Evolutionary conservation across 1,139 yeast species (phyloP).

Genomic region (Candida sojae): DNA sequence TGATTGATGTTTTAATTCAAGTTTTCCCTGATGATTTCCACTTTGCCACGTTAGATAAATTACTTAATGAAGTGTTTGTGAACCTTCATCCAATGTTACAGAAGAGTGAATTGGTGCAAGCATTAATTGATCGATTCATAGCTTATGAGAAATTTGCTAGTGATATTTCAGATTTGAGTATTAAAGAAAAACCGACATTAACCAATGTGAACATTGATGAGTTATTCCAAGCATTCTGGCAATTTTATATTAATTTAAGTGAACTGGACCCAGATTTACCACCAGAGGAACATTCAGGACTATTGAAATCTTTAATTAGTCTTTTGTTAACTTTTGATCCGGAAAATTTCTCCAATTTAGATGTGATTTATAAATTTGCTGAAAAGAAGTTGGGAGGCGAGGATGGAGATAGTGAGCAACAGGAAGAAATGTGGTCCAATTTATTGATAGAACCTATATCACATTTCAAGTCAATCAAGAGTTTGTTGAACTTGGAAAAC

Average conservation of each 20-base stretch:
- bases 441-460: slow-evolving; percentile 61
- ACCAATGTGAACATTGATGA: slow-evolving; percentile 13
- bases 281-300: slow-evolving; percentile 61
- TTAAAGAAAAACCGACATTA: slow-evolving; percentile 1
- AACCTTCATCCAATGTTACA: slow-evolving; percentile 69
- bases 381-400: slow-evolving; percentile 38
- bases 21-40: slow-evolving; percentile 95
- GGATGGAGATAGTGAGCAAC: slow-evolving; percentile 15
- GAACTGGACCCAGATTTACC: slow-evolving; percentile 65
- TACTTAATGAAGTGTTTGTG: slow-evolving; percentile 65
- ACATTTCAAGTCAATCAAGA: slow-evolving; percentile 33
- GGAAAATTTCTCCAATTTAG: slow-evolving; percentile 58
- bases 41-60: slow-evolving; percentile 65
- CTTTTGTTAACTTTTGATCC: slow-evolving; percentile 72
- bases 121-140: slow-evolving; percentile 74
- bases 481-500: slow-evolving; percentile 32
- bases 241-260: slow-evolving; percentile 56
- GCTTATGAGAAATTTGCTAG: slow-evolving; percentile 46
- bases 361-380: slow-evolving; percentile 62
- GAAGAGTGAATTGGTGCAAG: slow-evolving; percentile 63
- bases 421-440: slow-evolving; percentile 49
- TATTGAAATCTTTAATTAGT: slow-evolving; percentile 65
- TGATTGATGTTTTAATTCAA: slow-evolving; percentile 86
- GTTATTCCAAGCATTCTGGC: slow-evolving; percentile 66
- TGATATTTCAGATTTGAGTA: slow-evolving; percentile 16